Evolutionary conservation across 2,329 filamentous ascomycete species (phyloP).

Genomic region (Fusarium drepaniforme): DNA sequence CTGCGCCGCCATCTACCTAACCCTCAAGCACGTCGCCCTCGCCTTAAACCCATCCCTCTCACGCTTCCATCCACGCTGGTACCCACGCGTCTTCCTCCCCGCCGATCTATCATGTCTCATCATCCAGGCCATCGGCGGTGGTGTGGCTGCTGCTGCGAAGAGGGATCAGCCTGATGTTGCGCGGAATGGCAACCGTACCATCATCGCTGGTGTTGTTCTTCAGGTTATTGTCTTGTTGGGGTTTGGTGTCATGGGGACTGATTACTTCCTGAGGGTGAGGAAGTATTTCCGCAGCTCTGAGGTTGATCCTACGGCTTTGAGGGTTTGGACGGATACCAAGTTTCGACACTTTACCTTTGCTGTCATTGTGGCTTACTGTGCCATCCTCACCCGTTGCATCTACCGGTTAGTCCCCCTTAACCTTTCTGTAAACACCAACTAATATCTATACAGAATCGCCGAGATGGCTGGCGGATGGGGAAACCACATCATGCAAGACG

Average conservation of each 20-base stretch:
- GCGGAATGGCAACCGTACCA: constrained; percentile 61
- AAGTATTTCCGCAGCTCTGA: constrained; percentile 52
- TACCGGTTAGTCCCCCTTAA: constrained; percentile 58
- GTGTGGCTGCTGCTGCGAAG: constrained; percentile 64
- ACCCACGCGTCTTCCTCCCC: constrained; percentile 70
- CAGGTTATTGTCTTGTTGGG: constrained; percentile 63
- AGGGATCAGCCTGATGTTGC: constrained; percentile 54
- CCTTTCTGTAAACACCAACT: constrained; percentile 16
- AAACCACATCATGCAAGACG: constrained; percentile 72
- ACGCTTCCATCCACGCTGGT: constrained; percentile 63
- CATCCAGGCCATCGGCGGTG: constrained; percentile 70
- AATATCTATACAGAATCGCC: constrained; percentile 59
- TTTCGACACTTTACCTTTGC: constrained; percentile 60
- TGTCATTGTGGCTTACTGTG: constrained; percentile 58
- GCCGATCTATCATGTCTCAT: constrained; percentile 70
- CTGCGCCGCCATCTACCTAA: constrained; percentile 74
- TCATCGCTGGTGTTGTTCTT: constrained; percentile 66
- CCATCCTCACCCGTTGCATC: constrained; percentile 64
- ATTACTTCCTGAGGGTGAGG: constrained; percentile 60
- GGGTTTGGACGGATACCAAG: constrained; percentile 57
- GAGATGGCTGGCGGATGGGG: constrained; percentile 76
- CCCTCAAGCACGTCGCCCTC: constrained; percentile 69
- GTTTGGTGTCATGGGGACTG: constrained; percentile 58
- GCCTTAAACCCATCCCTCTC: constrained; percentile 62
- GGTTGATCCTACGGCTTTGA: constrained; percentile 46